phyloP scores from a whole-genome alignment of 768 basidiomycete genomes.

The Exidia glandulosa region DNA sequence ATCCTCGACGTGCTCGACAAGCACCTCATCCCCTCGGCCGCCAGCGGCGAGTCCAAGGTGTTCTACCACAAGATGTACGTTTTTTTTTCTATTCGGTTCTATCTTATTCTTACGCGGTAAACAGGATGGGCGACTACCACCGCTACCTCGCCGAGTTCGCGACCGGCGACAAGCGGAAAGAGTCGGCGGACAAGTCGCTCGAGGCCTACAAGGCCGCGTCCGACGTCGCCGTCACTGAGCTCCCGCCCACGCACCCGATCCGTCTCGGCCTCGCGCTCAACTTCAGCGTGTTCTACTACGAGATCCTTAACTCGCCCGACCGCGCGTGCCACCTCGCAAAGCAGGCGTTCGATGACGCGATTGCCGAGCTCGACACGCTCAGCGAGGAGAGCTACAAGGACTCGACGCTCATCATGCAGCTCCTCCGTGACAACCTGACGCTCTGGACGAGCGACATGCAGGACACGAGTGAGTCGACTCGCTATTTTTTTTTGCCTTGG shows the following conservation, averaged over 20 bases:
- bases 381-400: constrained; percentile 52
- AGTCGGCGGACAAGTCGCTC: constrained; percentile 63
- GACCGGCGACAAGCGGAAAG: constrained; percentile 53
- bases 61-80: constrained; percentile 84
- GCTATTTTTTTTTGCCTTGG: constrained; percentile 1
- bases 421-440: constrained; percentile 75
- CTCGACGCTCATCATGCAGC: constrained; percentile 73
- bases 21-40: constrained; percentile 50
- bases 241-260: constrained; percentile 75
- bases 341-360: constrained; percentile 86
- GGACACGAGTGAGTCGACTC: constrained; percentile 17
- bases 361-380: constrained; percentile 52
- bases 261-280: constrained; percentile 81
- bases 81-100: not conserved
- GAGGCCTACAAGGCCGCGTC: constrained; percentile 81
- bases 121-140: constrained; percentile 82
- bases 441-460: constrained; percentile 72
- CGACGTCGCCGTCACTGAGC: constrained; percentile 64
- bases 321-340: constrained; percentile 83
- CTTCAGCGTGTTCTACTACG: constrained; percentile 91
- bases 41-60: constrained; percentile 69
- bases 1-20: constrained; percentile 61
- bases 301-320: constrained; percentile 76
- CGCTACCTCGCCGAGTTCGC: constrained; percentile 85
- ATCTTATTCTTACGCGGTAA: not conserved